Conservation (phyloP, 495 filamentous ascomycete genomes). For the Podospora didyma region DNA sequence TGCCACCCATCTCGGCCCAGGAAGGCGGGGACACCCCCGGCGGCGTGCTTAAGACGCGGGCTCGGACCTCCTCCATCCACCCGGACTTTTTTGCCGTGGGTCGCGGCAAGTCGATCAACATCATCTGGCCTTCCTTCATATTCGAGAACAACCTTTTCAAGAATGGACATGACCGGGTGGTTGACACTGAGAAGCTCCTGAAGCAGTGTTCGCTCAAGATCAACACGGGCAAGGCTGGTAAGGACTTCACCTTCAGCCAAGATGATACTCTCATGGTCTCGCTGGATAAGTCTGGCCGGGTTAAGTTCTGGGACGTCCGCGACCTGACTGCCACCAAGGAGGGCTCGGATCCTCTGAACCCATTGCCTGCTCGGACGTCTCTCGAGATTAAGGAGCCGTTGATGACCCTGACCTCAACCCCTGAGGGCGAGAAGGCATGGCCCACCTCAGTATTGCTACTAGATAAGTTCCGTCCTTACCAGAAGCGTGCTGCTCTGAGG, state of each 20-base stretch:
- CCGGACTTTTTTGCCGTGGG: slow-evolving; percentile 92
- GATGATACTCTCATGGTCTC: slow-evolving; percentile 93
- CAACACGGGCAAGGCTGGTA: slow-evolving; percentile 93
- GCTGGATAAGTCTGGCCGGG: slow-evolving; percentile 88
- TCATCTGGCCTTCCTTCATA: slow-evolving; percentile 78
- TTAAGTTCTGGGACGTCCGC: slow-evolving; percentile 96
- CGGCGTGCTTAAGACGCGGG: slow-evolving; percentile 92
- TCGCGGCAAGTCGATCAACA: slow-evolving; percentile 89
- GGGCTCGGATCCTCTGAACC: slow-evolving; percentile 48
- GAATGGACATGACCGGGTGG: slow-evolving; percentile 63
- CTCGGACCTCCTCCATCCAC: slow-evolving; percentile 80
- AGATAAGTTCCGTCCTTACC: slow-evolving; percentile 88
- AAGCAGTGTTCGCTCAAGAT: slow-evolving; percentile 84
- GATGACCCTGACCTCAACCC: slow-evolving; percentile 71
- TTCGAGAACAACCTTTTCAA: slow-evolving; percentile 66
- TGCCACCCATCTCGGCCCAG: slow-evolving; percentile 71
- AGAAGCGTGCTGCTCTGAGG: slow-evolving; percentile 77
- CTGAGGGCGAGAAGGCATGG: slow-evolving; percentile 81
- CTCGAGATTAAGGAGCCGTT: slow-evolving; percentile 75
- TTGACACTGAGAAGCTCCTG: slow-evolving; percentile 82
- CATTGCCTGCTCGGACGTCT: slow-evolving; percentile 48
- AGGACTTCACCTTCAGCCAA: slow-evolving; percentile 96
- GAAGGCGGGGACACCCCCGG: slow-evolving; percentile 73
- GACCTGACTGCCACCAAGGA: slow-evolving; percentile 59
- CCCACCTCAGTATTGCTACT: slow-evolving; percentile 93